These are phyloP conservation scores for Knoxdaviesia capensis DNA, from an alignment of 2,329 filamentous ascomycete genomes.

Conservation along the genomic window DNA sequence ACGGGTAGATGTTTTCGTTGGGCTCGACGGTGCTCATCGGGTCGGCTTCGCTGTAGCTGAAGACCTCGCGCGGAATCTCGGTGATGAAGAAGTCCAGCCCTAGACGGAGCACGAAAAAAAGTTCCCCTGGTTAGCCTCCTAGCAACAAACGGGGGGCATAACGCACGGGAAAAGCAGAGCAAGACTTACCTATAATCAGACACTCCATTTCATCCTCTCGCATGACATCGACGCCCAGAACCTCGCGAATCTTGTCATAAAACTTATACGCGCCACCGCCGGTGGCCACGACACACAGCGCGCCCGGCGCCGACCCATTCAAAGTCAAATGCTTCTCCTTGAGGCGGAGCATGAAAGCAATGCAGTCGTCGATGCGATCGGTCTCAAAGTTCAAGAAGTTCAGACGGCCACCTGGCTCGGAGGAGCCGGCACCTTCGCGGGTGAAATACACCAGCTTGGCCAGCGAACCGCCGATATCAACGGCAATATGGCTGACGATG, in stretches of 20 bases:
- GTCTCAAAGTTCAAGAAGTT: conserved; percentile 97
- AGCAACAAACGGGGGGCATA: too few species aligned
- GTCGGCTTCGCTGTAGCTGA: conserved; percentile 80
- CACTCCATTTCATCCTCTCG: conserved; percentile 98
- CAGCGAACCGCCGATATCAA: conserved; percentile 91
- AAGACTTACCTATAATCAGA: conserved; percentile 59
- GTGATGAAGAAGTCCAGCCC: conserved; percentile 98
- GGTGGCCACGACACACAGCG: conserved; percentile 84
- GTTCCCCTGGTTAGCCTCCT: not conserved
- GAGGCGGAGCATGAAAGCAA: conserved; percentile 74
- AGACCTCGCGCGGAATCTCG: conserved; percentile 90
- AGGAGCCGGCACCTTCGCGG: conserved; percentile 52
- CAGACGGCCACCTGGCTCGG: conserved; percentile 66
- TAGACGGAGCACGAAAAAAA: conserved; percentile 12
- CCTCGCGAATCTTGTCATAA: conserved; percentile 74
- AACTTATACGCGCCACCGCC: conserved; percentile 94
- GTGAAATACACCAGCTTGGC: conserved; percentile 97
- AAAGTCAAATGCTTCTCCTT: conserved; percentile 62
- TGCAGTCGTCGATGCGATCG: conserved; percentile 78
- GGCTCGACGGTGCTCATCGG: conserved; percentile 78
- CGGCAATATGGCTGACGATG: conserved; percentile 87
- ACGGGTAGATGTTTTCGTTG: conserved; percentile 72
- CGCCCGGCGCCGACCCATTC: conserved; percentile 50
- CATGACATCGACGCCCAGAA: conserved; percentile 69
- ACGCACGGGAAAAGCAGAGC: not conserved